Evolutionary conservation across 2,329 filamentous ascomycete species (phyloP), one percentile per base, ranked within the genome.

Genomic region (Venturia oleaginea): DNA sequence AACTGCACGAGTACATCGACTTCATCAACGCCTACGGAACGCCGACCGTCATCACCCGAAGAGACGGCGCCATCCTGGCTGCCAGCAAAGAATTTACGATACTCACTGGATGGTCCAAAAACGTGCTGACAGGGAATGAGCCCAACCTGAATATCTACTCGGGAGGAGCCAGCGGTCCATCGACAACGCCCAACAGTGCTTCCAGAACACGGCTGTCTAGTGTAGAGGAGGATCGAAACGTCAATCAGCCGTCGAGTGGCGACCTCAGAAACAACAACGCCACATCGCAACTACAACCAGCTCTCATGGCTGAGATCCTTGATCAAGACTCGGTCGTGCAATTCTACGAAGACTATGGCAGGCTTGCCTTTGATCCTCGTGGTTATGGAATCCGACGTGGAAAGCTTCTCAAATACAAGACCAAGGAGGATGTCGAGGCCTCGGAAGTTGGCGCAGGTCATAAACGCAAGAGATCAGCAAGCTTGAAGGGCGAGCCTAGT

Each of bases 61-160:
- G 94, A 59, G 96, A 92, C 0, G 94, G 94, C 61, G 94, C 97
- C 74, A 86, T 99, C n/a, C 92, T 92, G 0, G 91, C 91, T 3
- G 91, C 95, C 27, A 95, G 94, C 73, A 96, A 97, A 76, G 94
- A 97, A 74, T 99, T 99, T 70, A 91, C 88, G n/a, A 89, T 95
- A 37, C 79, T 99, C 63, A 97, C 94, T 0, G 94, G 93, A 5
- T 99, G 94, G 94, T 90, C 87, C 62, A 92, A 92, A 71, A 89
- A 94, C 59, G 87, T 97, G 0, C 80, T 99, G 0, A 81, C 97
- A 0, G 94, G 94, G 60, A 90, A 92, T 70, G 89, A 92, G 71
- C 83, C 90, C 2, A 97, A 97, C 71, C 78, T 90, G 27, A 97
- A 97, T 72, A 85, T 91, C 72, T 96, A 97, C 74, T 84, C 83